Evolutionary conservation across 371 early-diverging fungal genomes (phyloP).

Genomic region (Neoconidiobolus thromboides): DNA sequence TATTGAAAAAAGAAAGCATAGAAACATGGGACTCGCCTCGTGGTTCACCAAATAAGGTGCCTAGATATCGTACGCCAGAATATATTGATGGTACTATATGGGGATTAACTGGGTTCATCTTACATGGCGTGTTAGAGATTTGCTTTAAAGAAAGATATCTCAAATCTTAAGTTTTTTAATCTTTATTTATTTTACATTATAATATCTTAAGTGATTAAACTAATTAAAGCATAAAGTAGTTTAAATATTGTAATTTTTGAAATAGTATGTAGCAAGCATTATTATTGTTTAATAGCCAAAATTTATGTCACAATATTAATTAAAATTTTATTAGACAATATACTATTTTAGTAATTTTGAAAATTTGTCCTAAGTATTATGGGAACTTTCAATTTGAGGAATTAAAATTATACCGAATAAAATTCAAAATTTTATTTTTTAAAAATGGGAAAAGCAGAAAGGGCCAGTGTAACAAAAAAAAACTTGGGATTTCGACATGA

Average conservation of each 20-base stretch:
- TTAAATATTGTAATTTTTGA: no score
- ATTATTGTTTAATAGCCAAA: neutral
- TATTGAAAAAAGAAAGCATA: conserved; percentile 25
- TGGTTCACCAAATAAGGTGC: conserved; percentile 25
- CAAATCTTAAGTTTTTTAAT: no score
- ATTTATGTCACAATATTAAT: neutral
- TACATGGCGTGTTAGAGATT: no score
- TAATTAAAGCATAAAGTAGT: no score
- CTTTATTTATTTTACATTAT: no score
- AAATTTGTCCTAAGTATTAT: neutral
- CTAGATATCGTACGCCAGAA: conserved; percentile 35
- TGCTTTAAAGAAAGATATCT: no score
- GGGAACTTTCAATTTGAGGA: neutral
- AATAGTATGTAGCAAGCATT: neutral
- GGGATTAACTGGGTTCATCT: conserved; percentile 39
- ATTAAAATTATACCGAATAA: neutral
- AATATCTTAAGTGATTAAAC: no score
- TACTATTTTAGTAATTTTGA: neutral
- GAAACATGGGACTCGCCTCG: conserved; percentile 31
- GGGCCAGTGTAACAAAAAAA: conserved; percentile 7
- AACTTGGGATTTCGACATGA: conserved; percentile 31
- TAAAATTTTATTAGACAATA: neutral
- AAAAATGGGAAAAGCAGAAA: conserved; percentile 10
- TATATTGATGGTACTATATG: conserved; percentile 35
- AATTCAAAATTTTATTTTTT: neutral